These are phyloP conservation scores for Earliella scabrosa DNA, from an alignment of 1,284 basidiomycete species.

Conservation along the genomic window DNA sequence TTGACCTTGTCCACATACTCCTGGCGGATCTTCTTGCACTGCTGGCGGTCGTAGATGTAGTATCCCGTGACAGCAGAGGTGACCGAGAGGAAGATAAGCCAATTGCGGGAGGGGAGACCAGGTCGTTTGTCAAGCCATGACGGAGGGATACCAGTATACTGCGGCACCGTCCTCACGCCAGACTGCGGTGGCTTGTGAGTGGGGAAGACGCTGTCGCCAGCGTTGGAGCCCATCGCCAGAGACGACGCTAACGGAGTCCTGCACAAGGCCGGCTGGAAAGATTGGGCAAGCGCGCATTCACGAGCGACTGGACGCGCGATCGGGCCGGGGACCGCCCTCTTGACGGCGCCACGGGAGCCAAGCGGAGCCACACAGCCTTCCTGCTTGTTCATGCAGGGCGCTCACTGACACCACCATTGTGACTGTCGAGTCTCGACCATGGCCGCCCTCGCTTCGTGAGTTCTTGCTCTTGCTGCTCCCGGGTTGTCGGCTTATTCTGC, in stretches of 20 bases:
- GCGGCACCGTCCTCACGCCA: slow-evolving; percentile 38
- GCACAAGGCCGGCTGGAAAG: not conserved
- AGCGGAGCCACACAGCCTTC: slow-evolving; percentile 10
- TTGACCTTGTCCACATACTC: slow-evolving; percentile 84
- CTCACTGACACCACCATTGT: slow-evolving; percentile 13
- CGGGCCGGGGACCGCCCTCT: slow-evolving; percentile 1
- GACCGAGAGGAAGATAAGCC: slow-evolving; percentile 88
- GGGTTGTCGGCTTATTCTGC: not conserved
- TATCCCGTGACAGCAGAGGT: slow-evolving; percentile 73
- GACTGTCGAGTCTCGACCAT: slow-evolving; percentile 32
- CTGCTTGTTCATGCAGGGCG: slow-evolving; percentile 14
- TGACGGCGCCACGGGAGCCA: not conserved
- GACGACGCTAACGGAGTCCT: slow-evolving; percentile 11
- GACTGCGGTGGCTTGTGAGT: slow-evolving; percentile 30
- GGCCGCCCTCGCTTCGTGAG: slow-evolving; percentile 44
- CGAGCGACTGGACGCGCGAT: slow-evolving; percentile 2
- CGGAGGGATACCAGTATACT: slow-evolving; percentile 60
- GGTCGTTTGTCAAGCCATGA: slow-evolving; percentile 78
- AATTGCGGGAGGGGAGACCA: slow-evolving; percentile 88
- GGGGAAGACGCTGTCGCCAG: slow-evolving; percentile 31
- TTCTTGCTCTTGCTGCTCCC: slow-evolving; percentile 9
- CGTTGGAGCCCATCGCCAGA: slow-evolving; percentile 33
- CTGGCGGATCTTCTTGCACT: slow-evolving; percentile 79
- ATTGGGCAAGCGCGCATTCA: not conserved
- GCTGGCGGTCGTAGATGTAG: slow-evolving; percentile 84